Conservation (phyloP, 306 rosid genomes). For the Cotoneaster glaucophyllus region DNA sequence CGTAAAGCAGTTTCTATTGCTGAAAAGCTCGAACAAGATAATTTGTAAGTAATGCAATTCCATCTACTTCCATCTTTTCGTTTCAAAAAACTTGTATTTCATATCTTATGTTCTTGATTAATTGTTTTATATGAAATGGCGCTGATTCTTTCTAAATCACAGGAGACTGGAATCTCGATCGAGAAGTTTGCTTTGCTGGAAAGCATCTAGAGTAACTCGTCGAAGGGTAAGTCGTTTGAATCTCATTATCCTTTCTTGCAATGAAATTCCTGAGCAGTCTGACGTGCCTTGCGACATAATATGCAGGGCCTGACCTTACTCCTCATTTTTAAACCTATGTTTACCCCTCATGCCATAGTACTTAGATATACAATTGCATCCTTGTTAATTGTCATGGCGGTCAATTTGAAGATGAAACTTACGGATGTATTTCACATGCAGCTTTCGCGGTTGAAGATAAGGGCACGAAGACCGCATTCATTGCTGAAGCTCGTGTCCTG, state of each 20-base stretch:
- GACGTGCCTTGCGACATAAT: too few relatives aligned
- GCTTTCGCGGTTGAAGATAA: constrained; percentile 80
- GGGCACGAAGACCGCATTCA: constrained; percentile 53
- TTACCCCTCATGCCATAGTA: background rate
- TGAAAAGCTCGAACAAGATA: constrained; percentile 97
- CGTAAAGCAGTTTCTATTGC: constrained; percentile 96
- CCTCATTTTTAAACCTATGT: background rate
- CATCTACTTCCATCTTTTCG: background rate
- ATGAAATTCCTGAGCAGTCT: background rate
- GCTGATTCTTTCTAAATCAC: constrained; percentile 15
- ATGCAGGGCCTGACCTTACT: too few relatives aligned
- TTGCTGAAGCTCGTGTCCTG: constrained; percentile 82
- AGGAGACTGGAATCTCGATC: constrained; percentile 98
- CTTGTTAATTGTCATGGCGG: background rate
- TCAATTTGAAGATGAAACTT: constrained; percentile 14
- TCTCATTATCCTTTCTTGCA: constrained; percentile 5
- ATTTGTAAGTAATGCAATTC: constrained; percentile 54
- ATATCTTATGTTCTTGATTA: background rate
- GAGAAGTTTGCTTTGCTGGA: constrained; percentile 88
- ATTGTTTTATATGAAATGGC: constrained; percentile 7
- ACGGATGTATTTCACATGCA: constrained; percentile 40
- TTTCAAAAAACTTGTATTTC: too few relatives aligned
- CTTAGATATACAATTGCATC: background rate
- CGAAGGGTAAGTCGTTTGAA: constrained; percentile 55
- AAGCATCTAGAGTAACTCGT: constrained; percentile 68